Percentiles rank a stretch among this genome's conserved stretches.
These are phyloP conservation scores for Amanita rubescens DNA, from an alignment of 768 basidiomycete species.

Conservation along the genomic window DNA sequence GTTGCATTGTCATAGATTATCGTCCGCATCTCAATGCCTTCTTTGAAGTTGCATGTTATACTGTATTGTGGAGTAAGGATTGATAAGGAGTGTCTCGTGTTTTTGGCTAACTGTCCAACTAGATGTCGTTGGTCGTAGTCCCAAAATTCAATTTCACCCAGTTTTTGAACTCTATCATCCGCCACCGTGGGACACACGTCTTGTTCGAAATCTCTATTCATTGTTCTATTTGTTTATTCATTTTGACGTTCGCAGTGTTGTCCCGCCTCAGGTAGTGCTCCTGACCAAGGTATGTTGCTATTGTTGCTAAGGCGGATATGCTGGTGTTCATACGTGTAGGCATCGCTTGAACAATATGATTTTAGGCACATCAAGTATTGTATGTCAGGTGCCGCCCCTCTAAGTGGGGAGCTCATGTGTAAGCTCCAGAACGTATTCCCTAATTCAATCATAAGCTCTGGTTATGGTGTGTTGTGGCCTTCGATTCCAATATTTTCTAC, in stretches of 20 bases:
- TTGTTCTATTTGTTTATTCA: not conserved
- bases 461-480: slow-evolving; percentile 38
- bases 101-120: slow-evolving; percentile 2
- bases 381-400: slow-evolving; percentile 56
- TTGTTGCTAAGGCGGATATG: not conserved
- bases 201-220: slow-evolving; percentile 30
- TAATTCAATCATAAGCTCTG: slow-evolving; percentile 57
- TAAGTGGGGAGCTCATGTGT: slow-evolving; percentile 48
- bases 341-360: slow-evolving; percentile 27
- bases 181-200: slow-evolving; percentile 48
- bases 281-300: slow-evolving; percentile 49
- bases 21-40: slow-evolving; percentile 3
- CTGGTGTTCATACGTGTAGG: not conserved
- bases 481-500: not conserved
- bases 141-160: slow-evolving; percentile 56
- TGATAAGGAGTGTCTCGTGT: not conserved
- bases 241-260: slow-evolving; percentile 32
- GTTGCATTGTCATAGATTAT: not conserved
- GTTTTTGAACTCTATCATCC: slow-evolving; percentile 47
- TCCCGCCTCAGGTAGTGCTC: slow-evolving; percentile 59
- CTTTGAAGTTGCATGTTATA: slow-evolving; percentile 40
- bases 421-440: slow-evolving; percentile 41
- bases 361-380: slow-evolving; percentile 45
- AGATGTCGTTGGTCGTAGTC: slow-evolving; percentile 53
- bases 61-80: slow-evolving; percentile 44